A percentile compares a stretch with the other conserved stretches of the same genome.
phyloP scores from a whole-genome alignment of 768 basidiomycete genomes.

The Tylopilus felleus region DNA sequence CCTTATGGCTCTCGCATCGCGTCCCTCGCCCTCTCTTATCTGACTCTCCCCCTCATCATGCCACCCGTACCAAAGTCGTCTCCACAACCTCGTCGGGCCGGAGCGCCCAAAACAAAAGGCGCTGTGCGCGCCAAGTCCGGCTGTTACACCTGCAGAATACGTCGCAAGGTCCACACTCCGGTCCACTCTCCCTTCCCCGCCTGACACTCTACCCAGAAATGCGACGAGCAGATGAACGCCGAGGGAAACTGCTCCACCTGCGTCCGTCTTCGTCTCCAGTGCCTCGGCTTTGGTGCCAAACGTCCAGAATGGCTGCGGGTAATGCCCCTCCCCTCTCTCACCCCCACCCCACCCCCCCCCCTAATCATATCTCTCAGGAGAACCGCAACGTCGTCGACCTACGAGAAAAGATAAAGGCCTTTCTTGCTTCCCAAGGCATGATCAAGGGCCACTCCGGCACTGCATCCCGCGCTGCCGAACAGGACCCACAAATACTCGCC shows the following conservation, averaged over 20 bases:
- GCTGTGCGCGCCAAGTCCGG: constrained; percentile 83
- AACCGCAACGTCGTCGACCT: constrained; percentile 63
- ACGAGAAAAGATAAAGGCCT: constrained; percentile 75
- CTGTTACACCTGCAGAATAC: constrained; percentile 85
- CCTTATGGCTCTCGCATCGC: constrained; percentile 23
- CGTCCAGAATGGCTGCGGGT: constrained; percentile 85
- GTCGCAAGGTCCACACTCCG: constrained; percentile 62
- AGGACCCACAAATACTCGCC: constrained; percentile 52
- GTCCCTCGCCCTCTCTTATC: constrained; percentile 12
- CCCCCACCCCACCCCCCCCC: background rate
- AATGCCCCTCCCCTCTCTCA: constrained; percentile 2
- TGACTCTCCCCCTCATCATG: constrained; percentile 16
- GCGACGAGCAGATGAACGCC: constrained; percentile 67
- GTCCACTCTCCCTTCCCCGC: background rate
- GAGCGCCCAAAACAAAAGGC: constrained; percentile 73
- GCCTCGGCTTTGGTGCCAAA: constrained; percentile 81
- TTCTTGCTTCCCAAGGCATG: constrained; percentile 81
- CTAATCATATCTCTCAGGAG: constrained; percentile 50
- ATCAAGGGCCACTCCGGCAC: constrained; percentile 84
- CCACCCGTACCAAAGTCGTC: constrained; percentile 42
- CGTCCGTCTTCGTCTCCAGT: constrained; percentile 75
- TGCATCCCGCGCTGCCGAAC: constrained; percentile 55
- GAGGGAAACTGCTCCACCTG: constrained; percentile 73
- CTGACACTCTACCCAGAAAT: constrained; percentile 55
- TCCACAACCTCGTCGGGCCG: constrained; percentile 39